phyloP scores from a whole-genome alignment of 257 asterid species.

The Solanum virginianum region DNA sequence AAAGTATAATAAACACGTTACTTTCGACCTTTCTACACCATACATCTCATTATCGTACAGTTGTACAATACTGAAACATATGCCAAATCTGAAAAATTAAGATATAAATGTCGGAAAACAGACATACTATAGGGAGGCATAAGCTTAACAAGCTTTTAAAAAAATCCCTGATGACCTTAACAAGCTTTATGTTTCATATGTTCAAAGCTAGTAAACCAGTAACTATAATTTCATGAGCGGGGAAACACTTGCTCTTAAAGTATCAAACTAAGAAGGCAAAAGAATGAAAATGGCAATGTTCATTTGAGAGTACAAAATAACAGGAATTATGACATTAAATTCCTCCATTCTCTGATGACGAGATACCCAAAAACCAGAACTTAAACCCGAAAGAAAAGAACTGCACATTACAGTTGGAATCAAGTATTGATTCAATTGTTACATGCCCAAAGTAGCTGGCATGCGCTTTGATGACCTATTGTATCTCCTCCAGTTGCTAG shows the following conservation, averaged over 20 bases:
- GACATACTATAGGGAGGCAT: not conserved
- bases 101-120: not conserved
- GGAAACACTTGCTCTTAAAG: not conserved
- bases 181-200: not conserved
- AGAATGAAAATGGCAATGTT: not conserved
- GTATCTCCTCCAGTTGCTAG: not conserved
- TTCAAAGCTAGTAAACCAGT: not conserved
- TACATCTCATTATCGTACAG: not conserved
- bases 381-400: not conserved
- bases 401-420: not conserved
- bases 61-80: not conserved
- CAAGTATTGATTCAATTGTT: not conserved
- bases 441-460: not conserved
- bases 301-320: not conserved
- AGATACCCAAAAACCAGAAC: not conserved
- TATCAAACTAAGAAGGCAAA: not conserved
- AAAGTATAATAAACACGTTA: not conserved
- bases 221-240: not conserved
- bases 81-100: not conserved
- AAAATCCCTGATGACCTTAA: not conserved
- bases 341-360: not conserved
- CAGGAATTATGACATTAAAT: not conserved
- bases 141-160: not conserved
- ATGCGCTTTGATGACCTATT: not conserved
- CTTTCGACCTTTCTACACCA: not conserved